phyloP scores from a whole-genome alignment of 164 flowering plant genomes.

The Kalanchoe fedtschenkoi region DNA sequence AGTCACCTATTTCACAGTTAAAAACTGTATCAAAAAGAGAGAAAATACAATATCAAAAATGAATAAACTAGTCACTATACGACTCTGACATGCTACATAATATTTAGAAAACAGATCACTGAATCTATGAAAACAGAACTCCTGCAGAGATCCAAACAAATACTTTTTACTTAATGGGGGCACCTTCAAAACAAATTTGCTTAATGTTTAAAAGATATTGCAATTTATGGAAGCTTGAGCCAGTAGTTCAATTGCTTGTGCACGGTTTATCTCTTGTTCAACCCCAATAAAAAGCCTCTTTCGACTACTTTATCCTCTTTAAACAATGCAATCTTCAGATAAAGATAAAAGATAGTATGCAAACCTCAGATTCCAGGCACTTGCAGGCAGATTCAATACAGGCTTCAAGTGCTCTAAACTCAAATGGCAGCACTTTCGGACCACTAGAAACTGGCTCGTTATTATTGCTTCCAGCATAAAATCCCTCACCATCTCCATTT shows the following conservation, averaged over 20 bases:
- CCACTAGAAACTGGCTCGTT: conserved; percentile 16
- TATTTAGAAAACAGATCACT: neutral
- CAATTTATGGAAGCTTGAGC: neutral
- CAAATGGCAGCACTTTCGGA: conserved; percentile 29
- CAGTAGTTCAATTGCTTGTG: neutral
- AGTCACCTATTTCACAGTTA: neutral
- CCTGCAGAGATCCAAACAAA: neutral
- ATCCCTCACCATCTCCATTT: conserved; percentile 1
- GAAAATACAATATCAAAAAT: neutral
- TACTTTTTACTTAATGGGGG: neutral
- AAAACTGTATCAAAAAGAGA: neutral
- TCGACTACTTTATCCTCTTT: neutral
- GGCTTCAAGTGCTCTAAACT: conserved; percentile 40
- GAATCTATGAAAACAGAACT: neutral
- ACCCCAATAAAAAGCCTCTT: no score
- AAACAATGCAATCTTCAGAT: neutral
- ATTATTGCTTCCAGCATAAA: neutral
- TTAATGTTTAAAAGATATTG: neutral
- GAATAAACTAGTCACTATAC: neutral
- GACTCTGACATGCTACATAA: no score
- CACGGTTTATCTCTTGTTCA: no score
- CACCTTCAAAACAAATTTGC: neutral
- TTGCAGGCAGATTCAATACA: conserved; percentile 39
- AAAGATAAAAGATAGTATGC: neutral
- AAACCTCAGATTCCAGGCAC: conserved; percentile 37